These are phyloP conservation scores for Domatiomyces globalis DNA, from an alignment of 2,329 filamentous ascomycete species.

Conservation along the genomic window DNA sequence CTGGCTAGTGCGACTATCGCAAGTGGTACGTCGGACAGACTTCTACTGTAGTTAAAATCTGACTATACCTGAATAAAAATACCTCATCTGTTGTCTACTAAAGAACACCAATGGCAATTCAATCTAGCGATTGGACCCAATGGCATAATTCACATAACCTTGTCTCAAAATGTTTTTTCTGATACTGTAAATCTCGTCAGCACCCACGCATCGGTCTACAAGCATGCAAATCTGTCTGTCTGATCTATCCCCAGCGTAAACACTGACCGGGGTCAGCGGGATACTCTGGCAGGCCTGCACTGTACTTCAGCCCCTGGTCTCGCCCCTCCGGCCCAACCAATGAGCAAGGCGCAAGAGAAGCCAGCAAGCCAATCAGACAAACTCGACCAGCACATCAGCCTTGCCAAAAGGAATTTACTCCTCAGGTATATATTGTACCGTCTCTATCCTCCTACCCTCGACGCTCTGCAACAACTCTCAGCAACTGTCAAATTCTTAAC, in stretches of 20 bases:
- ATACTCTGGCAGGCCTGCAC: neutral
- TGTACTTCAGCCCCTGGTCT: neutral
- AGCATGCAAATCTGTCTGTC: neutral
- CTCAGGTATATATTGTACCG: neutral
- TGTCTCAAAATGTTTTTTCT: too few species aligned
- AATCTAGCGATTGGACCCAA: too few species aligned
- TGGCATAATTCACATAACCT: too few species aligned
- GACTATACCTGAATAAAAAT: neutral
- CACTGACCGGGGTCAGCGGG: neutral
- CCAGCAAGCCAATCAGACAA: neutral
- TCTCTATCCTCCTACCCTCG: neutral
- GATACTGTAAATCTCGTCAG: too few species aligned
- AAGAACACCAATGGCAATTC: too few species aligned
- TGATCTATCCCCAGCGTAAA: neutral
- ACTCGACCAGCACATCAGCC: neutral
- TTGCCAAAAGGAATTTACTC: neutral
- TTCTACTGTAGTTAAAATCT: neutral
- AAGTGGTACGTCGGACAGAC: neutral
- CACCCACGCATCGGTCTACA: neutral
- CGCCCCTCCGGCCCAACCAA: neutral
- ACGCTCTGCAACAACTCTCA: neutral
- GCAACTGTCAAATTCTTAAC: neutral
- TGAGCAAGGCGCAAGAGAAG: neutral
- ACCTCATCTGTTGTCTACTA: neutral
- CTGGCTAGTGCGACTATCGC: neutral